Base-by-base conservation (phyloP, 78 protist species). In the Andalucia godoyi region DNA sequence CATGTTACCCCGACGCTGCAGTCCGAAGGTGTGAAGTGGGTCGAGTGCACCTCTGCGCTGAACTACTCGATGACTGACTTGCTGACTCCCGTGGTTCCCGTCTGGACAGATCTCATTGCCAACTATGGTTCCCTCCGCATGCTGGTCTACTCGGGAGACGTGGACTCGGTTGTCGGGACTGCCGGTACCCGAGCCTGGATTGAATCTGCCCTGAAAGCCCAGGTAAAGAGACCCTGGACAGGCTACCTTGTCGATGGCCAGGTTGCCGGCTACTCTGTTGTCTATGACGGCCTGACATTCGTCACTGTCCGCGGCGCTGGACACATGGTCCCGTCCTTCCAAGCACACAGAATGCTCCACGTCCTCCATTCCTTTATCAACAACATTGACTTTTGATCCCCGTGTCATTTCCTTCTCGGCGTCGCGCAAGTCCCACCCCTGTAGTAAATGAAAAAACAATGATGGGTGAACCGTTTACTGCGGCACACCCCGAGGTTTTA, bases 291-390 rank as follows among this genome's bases (percentile, higher is more conserved):
- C 61, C 43, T 71, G 43, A 36, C 51, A 34, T 71, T 49, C 34
- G 37, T 45, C 41, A 59, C 70, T 29, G 55, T 71, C 27, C 30
- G 41, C 2, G 58, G 58, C 2, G 47, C 76, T 2, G 76, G 76
- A 9, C 76, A 71, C 69, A 71, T 71, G 76, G 76, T 57, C n/a
- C 76, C 76, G 15, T 25, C 29, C 38, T 62, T 45, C 76, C 55
- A 71, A 25, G 68, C 76, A 15, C 47, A n/a, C 39, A 29, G 5
- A 52, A 17, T 49, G 41, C 38, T 51, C 9, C 13, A 66, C 58
- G n/a, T n/a, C n/a, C n/a, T n/a, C n/a, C n/a, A n/a, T n/a, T n/a
- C n/a, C n/a, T n/a, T n/a, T n/a, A n/a, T n/a, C n/a, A n/a, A n/a
- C n/a, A n/a, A n/a, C n/a, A n/a, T n/a, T n/a, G n/a, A n/a, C n/a